These are phyloP conservation scores for Lepraria neglecta DNA, from an alignment of 495 filamentous ascomycete genomes.

Conservation along the genomic window DNA sequence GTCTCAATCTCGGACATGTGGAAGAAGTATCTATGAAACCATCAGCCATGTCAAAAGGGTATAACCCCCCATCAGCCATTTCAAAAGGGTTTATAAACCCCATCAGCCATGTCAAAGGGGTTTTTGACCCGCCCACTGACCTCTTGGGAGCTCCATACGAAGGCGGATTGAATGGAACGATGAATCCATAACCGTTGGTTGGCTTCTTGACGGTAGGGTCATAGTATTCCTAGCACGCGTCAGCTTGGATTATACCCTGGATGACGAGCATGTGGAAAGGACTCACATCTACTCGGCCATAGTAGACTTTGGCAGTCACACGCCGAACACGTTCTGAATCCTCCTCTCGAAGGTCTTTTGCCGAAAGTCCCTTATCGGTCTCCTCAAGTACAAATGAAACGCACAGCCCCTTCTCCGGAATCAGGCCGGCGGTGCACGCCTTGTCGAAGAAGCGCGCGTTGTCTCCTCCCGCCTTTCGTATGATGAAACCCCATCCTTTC, in stretches of 20 bases:
- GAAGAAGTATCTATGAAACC: conserved; percentile 11
- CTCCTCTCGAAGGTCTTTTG: conserved; percentile 17
- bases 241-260: neutral
- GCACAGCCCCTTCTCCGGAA: conserved; percentile 10
- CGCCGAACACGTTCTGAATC: conserved; percentile 13
- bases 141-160: conserved; percentile 12
- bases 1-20: conserved; percentile 17
- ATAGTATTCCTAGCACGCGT: conserved; percentile 6
- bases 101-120: too few species aligned
- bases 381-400: conserved; percentile 18
- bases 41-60: neutral
- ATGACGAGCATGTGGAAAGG: neutral
- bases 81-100: too few species aligned
- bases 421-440: conserved; percentile 17
- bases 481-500: conserved; percentile 15
- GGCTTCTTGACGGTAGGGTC: neutral
- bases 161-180: neutral
- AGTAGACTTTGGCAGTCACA: conserved; percentile 14
- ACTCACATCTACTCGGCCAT: conserved; percentile 15
- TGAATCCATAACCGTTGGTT: conserved; percentile 19
- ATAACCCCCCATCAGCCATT: too few species aligned
- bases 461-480: conserved; percentile 5
- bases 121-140: neutral
- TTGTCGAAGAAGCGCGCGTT: conserved; percentile 16
- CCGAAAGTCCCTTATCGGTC: conserved; percentile 12